Conservation (phyloP, 2,329 filamentous ascomycete genomes). For the Colletotrichum chrysophilum region DNA sequence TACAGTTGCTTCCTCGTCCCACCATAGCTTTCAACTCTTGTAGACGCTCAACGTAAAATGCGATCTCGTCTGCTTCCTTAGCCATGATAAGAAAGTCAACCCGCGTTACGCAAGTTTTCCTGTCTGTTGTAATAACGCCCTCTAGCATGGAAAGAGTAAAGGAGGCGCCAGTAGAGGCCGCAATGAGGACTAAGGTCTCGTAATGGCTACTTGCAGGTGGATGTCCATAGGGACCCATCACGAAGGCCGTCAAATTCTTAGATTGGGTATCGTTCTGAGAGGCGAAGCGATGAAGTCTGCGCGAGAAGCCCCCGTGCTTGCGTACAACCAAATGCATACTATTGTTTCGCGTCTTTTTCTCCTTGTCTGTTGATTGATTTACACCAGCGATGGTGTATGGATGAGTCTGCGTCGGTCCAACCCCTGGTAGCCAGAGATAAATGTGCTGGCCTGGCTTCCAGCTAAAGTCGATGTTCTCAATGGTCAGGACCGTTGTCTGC, state of each 20-base stretch:
- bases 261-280: conserved; percentile 12
- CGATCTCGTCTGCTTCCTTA: conserved; percentile 55
- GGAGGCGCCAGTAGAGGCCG: conserved; percentile 66
- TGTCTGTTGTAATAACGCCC: conserved; percentile 47
- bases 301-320: conserved; percentile 62
- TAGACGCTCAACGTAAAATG: conserved; percentile 58
- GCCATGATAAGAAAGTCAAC: conserved; percentile 60
- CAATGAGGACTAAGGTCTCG: conserved; percentile 64
- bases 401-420: conserved; percentile 61
- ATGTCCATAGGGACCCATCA: conserved; percentile 62
- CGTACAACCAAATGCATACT: conserved; percentile 64
- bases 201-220: conserved; percentile 63
- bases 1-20: conserved; percentile 48
- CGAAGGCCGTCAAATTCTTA: conserved; percentile 47
- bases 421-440: conserved; percentile 63
- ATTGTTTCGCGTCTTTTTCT: conserved; percentile 50
- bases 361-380: conserved; percentile 46
- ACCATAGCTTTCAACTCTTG: conserved; percentile 48
- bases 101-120: conserved; percentile 52
- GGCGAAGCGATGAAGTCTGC: conserved; percentile 49
- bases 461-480: conserved; percentile 63
- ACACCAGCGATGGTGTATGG: conserved; percentile 68
- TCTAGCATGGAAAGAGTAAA: conserved; percentile 66
- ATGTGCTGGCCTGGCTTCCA: conserved; percentile 66
- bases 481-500: conserved; percentile 60